Evolutionary conservation across 768 basidiomycete species (phyloP).

Genomic region (Strobilomyces dryophilus): DNA sequence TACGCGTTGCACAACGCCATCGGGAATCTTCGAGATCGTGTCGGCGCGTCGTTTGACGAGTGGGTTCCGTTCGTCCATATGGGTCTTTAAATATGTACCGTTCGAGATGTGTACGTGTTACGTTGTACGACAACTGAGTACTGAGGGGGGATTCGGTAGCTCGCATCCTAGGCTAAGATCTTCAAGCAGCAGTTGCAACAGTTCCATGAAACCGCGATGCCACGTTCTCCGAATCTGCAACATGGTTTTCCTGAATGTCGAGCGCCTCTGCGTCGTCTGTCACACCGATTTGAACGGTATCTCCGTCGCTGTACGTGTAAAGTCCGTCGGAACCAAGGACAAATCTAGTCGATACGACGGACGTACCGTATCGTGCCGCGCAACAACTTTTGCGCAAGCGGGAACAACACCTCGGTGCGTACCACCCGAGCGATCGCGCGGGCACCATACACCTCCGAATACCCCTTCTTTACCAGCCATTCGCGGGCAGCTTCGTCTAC

Average conservation of each 20-base stretch:
- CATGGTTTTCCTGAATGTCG: conserved; percentile 61
- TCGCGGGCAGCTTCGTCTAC: conserved; percentile 56
- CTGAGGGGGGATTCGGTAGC: background rate
- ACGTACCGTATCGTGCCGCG: conserved; percentile 71
- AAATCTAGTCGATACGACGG: background rate
- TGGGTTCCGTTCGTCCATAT: too few species aligned
- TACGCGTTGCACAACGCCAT: too few species aligned
- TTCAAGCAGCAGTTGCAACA: background rate
- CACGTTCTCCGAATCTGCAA: conserved; percentile 35
- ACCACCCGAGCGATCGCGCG: conserved; percentile 77
- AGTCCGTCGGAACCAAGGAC: background rate
- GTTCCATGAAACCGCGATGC: background rate
- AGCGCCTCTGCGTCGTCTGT: conserved; percentile 38
- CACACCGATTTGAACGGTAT: conserved; percentile 57
- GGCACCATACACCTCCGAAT: conserved; percentile 83
- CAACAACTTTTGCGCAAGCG: conserved; percentile 75
- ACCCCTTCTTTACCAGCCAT: conserved; percentile 75
- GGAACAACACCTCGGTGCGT: conserved; percentile 75
- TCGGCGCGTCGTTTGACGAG: too few species aligned
- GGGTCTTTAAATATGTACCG: too few species aligned
- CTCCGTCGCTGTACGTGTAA: conserved; percentile 47
- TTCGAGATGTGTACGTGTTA: too few species aligned
- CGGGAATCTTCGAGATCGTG: too few species aligned
- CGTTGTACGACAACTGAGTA: too few species aligned
- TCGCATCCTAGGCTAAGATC: background rate